Conservation (phyloP, 2,329 filamentous ascomycete species). For the Colletotrichum acutatum region DNA sequence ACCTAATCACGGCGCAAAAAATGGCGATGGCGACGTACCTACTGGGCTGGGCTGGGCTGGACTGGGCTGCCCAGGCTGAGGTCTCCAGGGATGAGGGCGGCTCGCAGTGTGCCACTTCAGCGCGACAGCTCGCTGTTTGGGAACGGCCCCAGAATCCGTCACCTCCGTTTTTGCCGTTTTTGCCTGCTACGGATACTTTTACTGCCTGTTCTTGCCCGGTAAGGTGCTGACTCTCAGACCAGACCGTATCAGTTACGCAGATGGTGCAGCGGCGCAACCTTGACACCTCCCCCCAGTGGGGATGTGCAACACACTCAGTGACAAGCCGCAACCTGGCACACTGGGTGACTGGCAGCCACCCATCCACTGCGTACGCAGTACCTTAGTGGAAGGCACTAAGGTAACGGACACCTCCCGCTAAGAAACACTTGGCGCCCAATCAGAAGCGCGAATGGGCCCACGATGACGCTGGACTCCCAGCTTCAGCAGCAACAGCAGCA, state of each 20-base stretch:
- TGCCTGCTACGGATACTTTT: not conserved
- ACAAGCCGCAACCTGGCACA: not conserved
- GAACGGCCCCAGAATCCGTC: constrained; percentile 4
- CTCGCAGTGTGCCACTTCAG: constrained; percentile 12
- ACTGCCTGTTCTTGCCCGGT: not conserved
- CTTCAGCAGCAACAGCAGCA: too few relatives aligned
- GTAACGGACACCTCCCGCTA: not conserved
- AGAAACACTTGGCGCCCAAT: constrained; percentile 11
- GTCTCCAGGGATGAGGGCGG: constrained; percentile 29
- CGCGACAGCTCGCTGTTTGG: constrained; percentile 12
- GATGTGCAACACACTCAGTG: not conserved
- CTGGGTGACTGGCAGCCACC: too few relatives aligned
- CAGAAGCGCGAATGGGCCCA: not conserved
- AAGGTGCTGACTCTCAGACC: not conserved
- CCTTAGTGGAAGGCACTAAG: not conserved
- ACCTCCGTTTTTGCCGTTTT: not conserved
- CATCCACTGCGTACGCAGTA: not conserved
- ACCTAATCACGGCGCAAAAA: constrained; percentile 3
- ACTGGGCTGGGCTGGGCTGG: too few relatives aligned
- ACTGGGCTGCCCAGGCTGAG: not conserved
- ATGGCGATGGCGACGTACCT: not conserved
- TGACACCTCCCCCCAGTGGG: not conserved
- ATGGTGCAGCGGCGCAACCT: not conserved
- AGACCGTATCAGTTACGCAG: constrained; percentile 21
- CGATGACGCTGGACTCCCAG: constrained; percentile 18